These are phyloP conservation scores for Hypoxylon perforatum DNA, from an alignment of 495 filamentous ascomycete genomes.

Conservation along the genomic window DNA sequence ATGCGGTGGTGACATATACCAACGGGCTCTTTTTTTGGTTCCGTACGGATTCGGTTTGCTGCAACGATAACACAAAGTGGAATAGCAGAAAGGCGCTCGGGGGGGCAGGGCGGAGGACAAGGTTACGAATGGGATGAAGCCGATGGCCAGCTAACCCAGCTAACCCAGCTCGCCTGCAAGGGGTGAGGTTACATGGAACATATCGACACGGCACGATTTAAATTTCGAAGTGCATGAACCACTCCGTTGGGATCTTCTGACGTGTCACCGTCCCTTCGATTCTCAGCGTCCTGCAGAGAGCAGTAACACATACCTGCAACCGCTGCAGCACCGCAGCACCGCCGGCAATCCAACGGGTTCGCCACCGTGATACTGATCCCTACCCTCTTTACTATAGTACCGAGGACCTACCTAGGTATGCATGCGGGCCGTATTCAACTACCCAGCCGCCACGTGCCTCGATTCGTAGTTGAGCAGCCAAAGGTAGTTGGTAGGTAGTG, in stretches of 20 bases:
- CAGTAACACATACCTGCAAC: slow-evolving; percentile 4
- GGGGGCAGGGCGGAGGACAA: slow-evolving; percentile 17
- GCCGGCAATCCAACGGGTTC: slow-evolving; percentile 1
- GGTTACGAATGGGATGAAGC: no score
- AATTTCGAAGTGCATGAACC: slow-evolving; percentile 32
- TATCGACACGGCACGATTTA: slow-evolving; percentile 10
- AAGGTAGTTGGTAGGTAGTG: no score
- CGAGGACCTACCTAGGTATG: neutral
- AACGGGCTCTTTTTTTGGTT: slow-evolving; percentile 8
- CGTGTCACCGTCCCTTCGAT: slow-evolving; percentile 24
- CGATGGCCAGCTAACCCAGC: slow-evolving; percentile 4
- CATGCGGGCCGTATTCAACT: slow-evolving; percentile 2
- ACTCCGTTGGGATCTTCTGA: slow-evolving; percentile 32
- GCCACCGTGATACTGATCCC: slow-evolving; percentile 10
- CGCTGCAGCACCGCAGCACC: slow-evolving; percentile 5
- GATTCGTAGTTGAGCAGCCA: neutral
- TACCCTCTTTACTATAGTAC: no score
- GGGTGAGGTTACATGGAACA: slow-evolving; percentile 30
- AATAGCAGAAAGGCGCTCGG: slow-evolving; percentile 19
- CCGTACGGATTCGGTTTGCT: slow-evolving; percentile 17
- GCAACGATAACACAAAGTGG: slow-evolving; percentile 22
- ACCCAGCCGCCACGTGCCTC: slow-evolving; percentile 28
- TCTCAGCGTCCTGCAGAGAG: neutral
- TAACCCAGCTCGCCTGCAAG: slow-evolving; percentile 24
- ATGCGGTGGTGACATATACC: slow-evolving; percentile 10